phyloP scores from a whole-genome alignment of 306 rosid genomes.

The Psophocarpus tetragonolobus region DNA sequence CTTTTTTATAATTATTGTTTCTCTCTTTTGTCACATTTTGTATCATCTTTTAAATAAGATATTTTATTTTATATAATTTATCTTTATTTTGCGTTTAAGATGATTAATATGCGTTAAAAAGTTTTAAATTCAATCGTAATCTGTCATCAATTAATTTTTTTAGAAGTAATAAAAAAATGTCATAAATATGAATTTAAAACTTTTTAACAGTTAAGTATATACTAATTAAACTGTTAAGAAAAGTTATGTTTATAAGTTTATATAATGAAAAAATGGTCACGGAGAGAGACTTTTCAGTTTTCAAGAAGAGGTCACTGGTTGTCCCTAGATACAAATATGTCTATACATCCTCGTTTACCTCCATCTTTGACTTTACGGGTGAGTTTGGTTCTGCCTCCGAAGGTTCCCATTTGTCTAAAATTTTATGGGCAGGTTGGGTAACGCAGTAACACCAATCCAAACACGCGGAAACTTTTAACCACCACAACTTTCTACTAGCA shows the following conservation, averaged over 20 bases:
- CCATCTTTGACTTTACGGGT: constrained; percentile 16
- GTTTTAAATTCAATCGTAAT: too few species aligned
- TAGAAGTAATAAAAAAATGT: too few species aligned
- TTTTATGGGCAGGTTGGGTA: not conserved
- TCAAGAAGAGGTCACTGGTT: constrained; percentile 19
- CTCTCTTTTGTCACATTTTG: not conserved
- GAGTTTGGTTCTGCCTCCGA: not conserved
- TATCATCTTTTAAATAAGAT: not conserved
- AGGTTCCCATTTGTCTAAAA: not conserved
- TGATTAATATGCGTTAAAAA: too few species aligned
- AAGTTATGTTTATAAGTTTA: too few species aligned
- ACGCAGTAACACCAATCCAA: not conserved
- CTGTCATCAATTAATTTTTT: too few species aligned
- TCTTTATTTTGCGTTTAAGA: too few species aligned
- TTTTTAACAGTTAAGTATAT: too few species aligned
- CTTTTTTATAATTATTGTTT: not conserved
- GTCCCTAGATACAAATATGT: not conserved
- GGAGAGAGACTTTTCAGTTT: constrained; percentile 19
- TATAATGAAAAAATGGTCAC: not conserved
- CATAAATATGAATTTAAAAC: too few species aligned
- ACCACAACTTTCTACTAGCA: not conserved
- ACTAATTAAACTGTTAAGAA: too few species aligned
- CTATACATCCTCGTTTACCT: not conserved
- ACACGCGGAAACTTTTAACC: not conserved
- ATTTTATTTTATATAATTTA: too few species aligned